These are phyloP conservation scores for Cladosporium sp. DNA, from an alignment of 2,329 filamentous ascomycete species.

Conservation along the genomic window DNA sequence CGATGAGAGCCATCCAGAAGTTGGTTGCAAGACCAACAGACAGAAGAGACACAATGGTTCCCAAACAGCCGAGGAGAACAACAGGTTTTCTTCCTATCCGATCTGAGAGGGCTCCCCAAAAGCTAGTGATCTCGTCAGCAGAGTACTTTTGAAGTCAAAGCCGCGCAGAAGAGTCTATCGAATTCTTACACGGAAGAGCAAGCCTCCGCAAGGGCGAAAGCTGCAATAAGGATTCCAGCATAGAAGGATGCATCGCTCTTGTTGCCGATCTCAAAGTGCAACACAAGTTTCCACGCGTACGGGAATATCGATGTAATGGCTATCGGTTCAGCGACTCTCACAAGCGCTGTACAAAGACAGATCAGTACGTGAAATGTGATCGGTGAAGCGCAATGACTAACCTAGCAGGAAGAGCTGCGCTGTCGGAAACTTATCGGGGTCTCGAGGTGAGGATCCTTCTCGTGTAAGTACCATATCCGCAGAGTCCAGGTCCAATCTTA, in stretches of 20 bases:
- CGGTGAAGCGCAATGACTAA: conserved; percentile 47
- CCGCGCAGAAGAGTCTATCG: background rate
- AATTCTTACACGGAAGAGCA: conserved; percentile 36
- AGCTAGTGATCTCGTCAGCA: conserved; percentile 33
- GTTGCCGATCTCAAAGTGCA: conserved; percentile 70
- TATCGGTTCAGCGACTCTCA: conserved; percentile 88
- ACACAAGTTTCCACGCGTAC: conserved; percentile 83
- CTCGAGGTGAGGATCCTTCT: conserved; percentile 54
- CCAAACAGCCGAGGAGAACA: conserved; percentile 75
- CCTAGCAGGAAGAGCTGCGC: conserved; percentile 81
- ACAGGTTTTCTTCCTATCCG: conserved; percentile 82
- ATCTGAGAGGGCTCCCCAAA: conserved; percentile 84
- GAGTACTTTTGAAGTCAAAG: background rate
- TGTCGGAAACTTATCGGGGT: conserved; percentile 75
- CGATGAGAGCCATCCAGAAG: conserved; percentile 78
- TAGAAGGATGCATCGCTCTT: conserved; percentile 81
- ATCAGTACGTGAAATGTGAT: background rate
- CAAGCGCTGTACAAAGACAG: conserved; percentile 65
- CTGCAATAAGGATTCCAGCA: conserved; percentile 82
- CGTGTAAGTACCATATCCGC: conserved; percentile 58
- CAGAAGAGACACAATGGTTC: conserved; percentile 80
- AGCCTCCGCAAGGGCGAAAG: conserved; percentile 80
- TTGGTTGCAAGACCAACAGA: conserved; percentile 80
- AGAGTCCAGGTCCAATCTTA: conserved; percentile 24
- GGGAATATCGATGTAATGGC: conserved; percentile 91